Evolutionary conservation across 768 basidiomycete species (phyloP).

Genomic region (Coprinopsis strossmayeri): DNA sequence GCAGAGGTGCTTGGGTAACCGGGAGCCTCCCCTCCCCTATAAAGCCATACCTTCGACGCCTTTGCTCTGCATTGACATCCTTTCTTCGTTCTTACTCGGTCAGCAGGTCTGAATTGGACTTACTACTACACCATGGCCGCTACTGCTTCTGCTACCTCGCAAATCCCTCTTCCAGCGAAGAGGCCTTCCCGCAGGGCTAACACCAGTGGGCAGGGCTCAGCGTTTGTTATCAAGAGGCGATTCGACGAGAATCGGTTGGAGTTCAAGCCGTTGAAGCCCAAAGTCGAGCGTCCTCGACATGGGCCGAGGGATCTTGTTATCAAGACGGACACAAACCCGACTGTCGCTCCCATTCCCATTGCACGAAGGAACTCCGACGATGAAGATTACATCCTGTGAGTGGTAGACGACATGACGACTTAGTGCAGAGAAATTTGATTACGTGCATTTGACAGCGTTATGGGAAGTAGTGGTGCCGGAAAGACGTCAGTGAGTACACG

Average conservation of each 20-base stretch:
- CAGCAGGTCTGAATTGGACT: too few relatives aligned
- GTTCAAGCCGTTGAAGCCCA: background rate
- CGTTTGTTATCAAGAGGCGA: background rate
- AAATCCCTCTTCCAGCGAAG: background rate
- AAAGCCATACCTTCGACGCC: too few relatives aligned
- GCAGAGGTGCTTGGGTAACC: too few relatives aligned
- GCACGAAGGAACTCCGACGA: background rate
- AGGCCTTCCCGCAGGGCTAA: background rate
- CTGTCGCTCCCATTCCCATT: background rate
- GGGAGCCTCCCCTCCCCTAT: too few relatives aligned
- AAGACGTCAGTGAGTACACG: conserved; percentile 7
- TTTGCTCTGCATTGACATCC: too few relatives aligned
- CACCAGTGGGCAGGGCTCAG: too few relatives aligned
- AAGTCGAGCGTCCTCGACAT: background rate
- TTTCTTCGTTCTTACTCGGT: too few relatives aligned
- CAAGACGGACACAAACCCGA: background rate
- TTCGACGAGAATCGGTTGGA: background rate
- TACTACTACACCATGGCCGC: too few relatives aligned
- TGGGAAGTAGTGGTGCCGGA: conserved; percentile 6
- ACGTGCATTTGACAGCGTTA: conserved; percentile 2
- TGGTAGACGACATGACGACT: too few relatives aligned
- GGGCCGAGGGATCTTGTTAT: background rate
- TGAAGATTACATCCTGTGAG: conserved; percentile 6
- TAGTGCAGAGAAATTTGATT: background rate
- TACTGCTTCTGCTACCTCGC: too few relatives aligned